phyloP scores from a whole-genome alignment of 352 stramenopile species.

The Globisporangium recalcitrans region DNA sequence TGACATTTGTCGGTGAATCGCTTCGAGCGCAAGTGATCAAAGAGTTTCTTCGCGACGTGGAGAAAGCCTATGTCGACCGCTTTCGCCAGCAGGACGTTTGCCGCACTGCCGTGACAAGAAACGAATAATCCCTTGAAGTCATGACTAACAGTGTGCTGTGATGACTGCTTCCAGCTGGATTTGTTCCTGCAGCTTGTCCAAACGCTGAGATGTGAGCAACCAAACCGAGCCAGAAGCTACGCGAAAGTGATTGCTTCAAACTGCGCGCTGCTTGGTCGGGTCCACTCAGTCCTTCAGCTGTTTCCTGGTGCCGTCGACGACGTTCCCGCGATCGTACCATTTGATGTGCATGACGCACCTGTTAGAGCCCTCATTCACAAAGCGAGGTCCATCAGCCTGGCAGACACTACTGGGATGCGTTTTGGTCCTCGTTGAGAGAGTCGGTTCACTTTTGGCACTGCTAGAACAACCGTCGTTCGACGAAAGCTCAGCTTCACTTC shows the following conservation, averaged over 20 bases:
- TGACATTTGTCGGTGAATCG: constrained; percentile 37
- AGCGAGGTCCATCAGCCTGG: constrained; percentile 19
- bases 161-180: constrained; percentile 20
- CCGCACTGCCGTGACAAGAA: background rate
- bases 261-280: constrained; percentile 36
- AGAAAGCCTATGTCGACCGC: constrained; percentile 26
- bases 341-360: constrained; percentile 34
- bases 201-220: constrained; percentile 49
- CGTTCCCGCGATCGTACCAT: constrained; percentile 23
- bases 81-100: constrained; percentile 52
- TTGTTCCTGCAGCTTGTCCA: constrained; percentile 63
- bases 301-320: constrained; percentile 41
- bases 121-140: background rate
- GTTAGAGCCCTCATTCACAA: constrained; percentile 37
- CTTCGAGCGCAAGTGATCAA: constrained; percentile 34
- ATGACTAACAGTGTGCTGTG: background rate
- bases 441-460: background rate
- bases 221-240: constrained; percentile 50
- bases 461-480: background rate
- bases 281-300: constrained; percentile 27
- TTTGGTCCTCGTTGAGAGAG: constrained; percentile 15
- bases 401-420: constrained; percentile 25
- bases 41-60: constrained; percentile 33
- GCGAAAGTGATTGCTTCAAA: constrained; percentile 41
- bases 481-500: background rate